Base-by-base conservation (phyloP, 2,329 filamentous ascomycete genomes). In the Pseudogymnoascus sp. region DNA sequence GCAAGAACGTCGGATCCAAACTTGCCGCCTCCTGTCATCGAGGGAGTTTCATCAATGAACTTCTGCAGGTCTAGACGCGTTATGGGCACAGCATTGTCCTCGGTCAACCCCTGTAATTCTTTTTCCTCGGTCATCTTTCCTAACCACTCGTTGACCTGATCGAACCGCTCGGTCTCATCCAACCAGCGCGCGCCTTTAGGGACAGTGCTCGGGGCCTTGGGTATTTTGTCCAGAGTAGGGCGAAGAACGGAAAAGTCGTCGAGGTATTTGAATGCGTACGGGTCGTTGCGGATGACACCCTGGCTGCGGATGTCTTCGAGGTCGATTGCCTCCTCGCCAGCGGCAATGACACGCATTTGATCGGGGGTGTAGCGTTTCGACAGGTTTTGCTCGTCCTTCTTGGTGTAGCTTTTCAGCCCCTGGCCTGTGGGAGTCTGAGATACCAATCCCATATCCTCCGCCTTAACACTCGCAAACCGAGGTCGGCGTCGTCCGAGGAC, bases 231-330 rank as follows among this genome's bases (percentile, higher is more conserved):
- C 64, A 94, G 82, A 59, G 90, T 80, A 60, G 91, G 90, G 70
- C 90, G 84, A 65, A 93, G 82, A 62, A 82, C 82, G 64, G 88
- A 84, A 70, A 96, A 88, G 74, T 96, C 90, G 73, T 97, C 92
- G 61, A 93, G 77, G 74, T 96, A 94, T 64, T 84, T 79, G 59
- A 92, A 78, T 60, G 80, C 79, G 79, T 90, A 89, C 7, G 86
- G 82, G 72, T 96, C 92, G 61, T 78, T 81, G 64, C 91, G 86
- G 68, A 89, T 74, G 45, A 84, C 81, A 66, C 87, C 89, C 76
- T 94, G 88, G 35, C 84, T 79, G 42, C 87, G 80, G 72, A 97
- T 73, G 74, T 97, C 90, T 67, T 85, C 79, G 8, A 87, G 78
- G 71, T 88, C 82, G 72, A 97, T 86, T 67, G 88, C 85, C 64